Conservation (phyloP, 768 basidiomycete genomes). For the Xerocomus brunneocitrinus region DNA sequence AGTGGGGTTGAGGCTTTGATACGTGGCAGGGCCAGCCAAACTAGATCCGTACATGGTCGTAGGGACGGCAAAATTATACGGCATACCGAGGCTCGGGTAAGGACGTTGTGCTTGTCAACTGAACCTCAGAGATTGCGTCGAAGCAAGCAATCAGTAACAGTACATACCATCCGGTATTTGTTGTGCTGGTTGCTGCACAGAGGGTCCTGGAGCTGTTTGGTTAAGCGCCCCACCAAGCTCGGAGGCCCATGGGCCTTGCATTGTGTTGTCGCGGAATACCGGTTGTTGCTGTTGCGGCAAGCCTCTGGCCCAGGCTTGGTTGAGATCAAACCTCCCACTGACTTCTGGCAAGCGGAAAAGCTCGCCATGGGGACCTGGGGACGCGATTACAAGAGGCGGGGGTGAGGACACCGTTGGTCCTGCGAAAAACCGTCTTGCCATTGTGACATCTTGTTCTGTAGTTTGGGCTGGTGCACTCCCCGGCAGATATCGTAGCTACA, state of each 20-base stretch:
- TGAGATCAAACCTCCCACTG: constrained; percentile 35
- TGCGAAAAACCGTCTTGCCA: constrained; percentile 80
- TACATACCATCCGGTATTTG: constrained; percentile 26
- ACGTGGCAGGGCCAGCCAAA: constrained; percentile 34
- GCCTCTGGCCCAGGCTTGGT: constrained; percentile 52
- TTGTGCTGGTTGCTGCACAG: constrained; percentile 31
- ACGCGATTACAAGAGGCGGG: constrained; percentile 34
- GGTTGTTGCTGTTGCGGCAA: constrained; percentile 41
- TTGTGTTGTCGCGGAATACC: constrained; percentile 31
- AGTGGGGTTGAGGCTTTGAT: constrained; percentile 28
- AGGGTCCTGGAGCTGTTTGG: constrained; percentile 18
- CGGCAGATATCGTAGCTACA: constrained; percentile 73
- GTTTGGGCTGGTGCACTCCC: constrained; percentile 45
- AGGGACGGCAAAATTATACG: constrained; percentile 36
- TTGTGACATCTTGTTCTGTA: constrained; percentile 62
- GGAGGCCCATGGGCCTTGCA: constrained; percentile 46
- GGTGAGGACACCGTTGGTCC: constrained; percentile 31
- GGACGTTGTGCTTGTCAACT: constrained; percentile 31
- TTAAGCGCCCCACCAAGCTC: constrained; percentile 45
- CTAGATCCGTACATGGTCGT: constrained; percentile 28
- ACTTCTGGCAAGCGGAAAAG: constrained; percentile 22
- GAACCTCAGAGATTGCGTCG: constrained; percentile 2
- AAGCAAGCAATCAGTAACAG: not conserved
- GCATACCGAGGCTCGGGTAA: constrained; percentile 34
- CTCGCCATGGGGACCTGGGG: constrained; percentile 31